Evolutionary conservation across 1,139 yeast genomes (phyloP).

Genomic region (Pichia sp.): DNA sequence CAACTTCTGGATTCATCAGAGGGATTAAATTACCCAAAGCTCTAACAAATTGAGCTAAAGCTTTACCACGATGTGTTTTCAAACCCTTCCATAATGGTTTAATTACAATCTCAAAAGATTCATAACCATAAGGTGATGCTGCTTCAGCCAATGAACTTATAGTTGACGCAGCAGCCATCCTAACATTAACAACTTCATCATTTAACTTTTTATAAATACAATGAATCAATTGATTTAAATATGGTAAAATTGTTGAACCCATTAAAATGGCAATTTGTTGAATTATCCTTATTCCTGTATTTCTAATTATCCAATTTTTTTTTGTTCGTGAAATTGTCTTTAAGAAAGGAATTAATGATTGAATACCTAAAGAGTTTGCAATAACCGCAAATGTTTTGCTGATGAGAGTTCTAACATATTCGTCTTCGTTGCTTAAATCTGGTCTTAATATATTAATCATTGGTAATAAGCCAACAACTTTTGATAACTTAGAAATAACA

Average conservation of each 20-base stretch:
- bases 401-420: slow-evolving; percentile 70
- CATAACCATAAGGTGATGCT: slow-evolving; percentile 88
- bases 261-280: slow-evolving; percentile 67
- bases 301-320: slow-evolving; percentile 81
- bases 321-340: slow-evolving; percentile 76
- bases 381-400: slow-evolving; percentile 82
- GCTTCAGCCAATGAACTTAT: slow-evolving; percentile 75
- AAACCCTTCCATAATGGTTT: slow-evolving; percentile 83
- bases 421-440: slow-evolving; percentile 79
- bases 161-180: slow-evolving; percentile 67
- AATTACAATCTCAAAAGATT: slow-evolving; percentile 65
- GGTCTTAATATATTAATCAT: slow-evolving; percentile 76
- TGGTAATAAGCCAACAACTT: slow-evolving; percentile 76
- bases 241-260: slow-evolving; percentile 77
- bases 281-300: slow-evolving; percentile 74
- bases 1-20: slow-evolving; percentile 78
- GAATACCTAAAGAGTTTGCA: slow-evolving; percentile 73
- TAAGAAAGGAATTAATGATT: slow-evolving; percentile 67
- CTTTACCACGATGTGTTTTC: slow-evolving; percentile 68
- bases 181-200: slow-evolving; percentile 66
- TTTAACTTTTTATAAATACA: slow-evolving; percentile 55
- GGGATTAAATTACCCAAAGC: slow-evolving; percentile 82
- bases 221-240: slow-evolving; percentile 56
- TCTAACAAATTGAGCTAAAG: slow-evolving; percentile 67
- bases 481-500: slow-evolving; percentile 64